Base-by-base conservation (phyloP, 1,284 basidiomycete genomes). In the Boletellus sp. region DNA sequence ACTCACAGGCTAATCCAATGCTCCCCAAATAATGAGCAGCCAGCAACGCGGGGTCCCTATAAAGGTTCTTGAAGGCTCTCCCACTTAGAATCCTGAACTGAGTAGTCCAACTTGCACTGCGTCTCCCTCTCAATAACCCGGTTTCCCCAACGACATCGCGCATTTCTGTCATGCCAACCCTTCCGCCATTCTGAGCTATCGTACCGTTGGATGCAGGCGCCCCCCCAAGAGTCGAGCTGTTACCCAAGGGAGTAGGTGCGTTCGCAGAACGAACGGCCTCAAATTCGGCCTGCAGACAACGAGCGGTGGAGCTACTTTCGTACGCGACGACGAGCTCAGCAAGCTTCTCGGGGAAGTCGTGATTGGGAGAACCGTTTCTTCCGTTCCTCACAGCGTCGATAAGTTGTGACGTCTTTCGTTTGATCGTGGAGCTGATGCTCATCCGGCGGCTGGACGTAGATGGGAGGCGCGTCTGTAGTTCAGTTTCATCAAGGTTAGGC, bases 21-120 rank as follows among this genome's bases (percentile, higher is more conserved):
- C 93, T 86, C 15, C 92, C 86, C 26, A 85, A 66, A 71, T 98
- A 99, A 72, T 99, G 96, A 4, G 93, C 86, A 11, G 85, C 79
- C 77, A 99, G 81, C 50, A 98, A 72, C 52, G 94, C 87, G 0
- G 96, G 95, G 65, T 99, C 94, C 35, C 96, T 83, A 67, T 95
- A 94, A 53, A 98, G 71, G 66, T 98, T 98, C 81, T 98, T 98
- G 79, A 98, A 99, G n/a, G 95, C 94, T 52, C 96, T 73, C 21
- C 94, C 93, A 62, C 91, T 95, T 60, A 99, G 71, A 55, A 98
- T 93, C 65, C 81, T 81, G 68, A 99, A 97, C 73, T 99, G 96
- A 19, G 89, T 94, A 52, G 79, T 78, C 79, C 87, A 93, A 55
- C 80, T 86, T 4, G 94, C 96, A 53, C 92, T 81, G 70, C 89